Evolutionary conservation across 2,329 filamentous ascomycete species (phyloP).

Genomic region (Cordyceps farinosa): DNA sequence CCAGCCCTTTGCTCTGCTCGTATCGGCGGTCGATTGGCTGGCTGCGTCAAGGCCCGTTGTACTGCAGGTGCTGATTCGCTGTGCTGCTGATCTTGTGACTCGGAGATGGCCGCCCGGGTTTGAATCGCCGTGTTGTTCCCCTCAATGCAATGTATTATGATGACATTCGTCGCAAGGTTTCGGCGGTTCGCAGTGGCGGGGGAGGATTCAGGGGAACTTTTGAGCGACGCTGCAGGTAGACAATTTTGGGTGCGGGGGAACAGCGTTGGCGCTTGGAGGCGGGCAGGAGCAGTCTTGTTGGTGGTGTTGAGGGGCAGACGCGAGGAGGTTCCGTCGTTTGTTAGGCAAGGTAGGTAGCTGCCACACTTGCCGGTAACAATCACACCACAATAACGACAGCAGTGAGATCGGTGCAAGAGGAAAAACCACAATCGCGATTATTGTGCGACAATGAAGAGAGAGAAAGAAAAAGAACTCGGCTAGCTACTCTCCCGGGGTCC

Average conservation of each 20-base stretch:
- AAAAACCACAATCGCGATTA: not conserved
- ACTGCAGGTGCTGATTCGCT: conserved; percentile 17
- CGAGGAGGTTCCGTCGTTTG: not conserved
- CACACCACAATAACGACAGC: not conserved
- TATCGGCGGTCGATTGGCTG: conserved; percentile 13
- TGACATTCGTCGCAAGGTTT: not conserved
- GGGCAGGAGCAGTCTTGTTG: not conserved
- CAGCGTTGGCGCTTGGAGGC: not conserved
- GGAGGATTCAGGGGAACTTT: not conserved
- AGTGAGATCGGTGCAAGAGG: not conserved
- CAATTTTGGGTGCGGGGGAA: conserved; percentile 2
- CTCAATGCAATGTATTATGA: conserved; percentile 8
- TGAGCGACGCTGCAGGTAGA: not conserved
- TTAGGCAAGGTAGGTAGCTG: too few relatives aligned
- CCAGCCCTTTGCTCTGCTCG: not conserved
- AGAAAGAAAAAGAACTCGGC: not conserved
- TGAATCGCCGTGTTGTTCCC: not conserved
- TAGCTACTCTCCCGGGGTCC: conserved; percentile 6
- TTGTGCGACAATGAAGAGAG: not conserved
- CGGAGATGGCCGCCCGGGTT: conserved; percentile 15
- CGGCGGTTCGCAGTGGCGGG: conserved; percentile 5
- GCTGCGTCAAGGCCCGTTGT: conserved; percentile 11
- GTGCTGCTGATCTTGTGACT: conserved; percentile 16
- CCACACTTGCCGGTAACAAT: not conserved
- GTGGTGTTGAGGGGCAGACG: not conserved